These are phyloP conservation scores for Synchytrium microbalum DNA, from an alignment of 371 early-diverging fungal species.

Conservation along the genomic window DNA sequence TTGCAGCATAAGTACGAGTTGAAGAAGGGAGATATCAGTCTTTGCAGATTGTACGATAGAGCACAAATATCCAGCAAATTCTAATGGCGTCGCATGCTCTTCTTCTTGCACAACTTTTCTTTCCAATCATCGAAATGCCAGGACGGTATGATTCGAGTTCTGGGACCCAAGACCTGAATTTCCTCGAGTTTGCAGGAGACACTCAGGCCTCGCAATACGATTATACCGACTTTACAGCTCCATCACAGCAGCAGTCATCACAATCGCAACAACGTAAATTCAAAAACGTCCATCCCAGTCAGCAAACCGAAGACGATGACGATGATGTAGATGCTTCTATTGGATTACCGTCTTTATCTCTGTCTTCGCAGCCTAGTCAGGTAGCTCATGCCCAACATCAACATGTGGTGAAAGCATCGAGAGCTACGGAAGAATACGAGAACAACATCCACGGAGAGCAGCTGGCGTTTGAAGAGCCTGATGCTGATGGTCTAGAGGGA, in stretches of 20 bases:
- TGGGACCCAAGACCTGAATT: not conserved
- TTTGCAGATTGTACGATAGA: too few relatives aligned
- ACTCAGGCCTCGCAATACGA: conserved; percentile 53
- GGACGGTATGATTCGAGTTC: not conserved
- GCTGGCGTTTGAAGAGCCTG: not conserved
- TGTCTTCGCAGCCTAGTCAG: conserved; percentile 6
- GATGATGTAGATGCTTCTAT: conserved; percentile 20
- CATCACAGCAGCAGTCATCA: conserved; percentile 8
- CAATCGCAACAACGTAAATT: not conserved
- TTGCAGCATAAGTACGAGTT: too few relatives aligned
- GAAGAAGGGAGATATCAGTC: too few relatives aligned
- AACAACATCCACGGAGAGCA: conserved; percentile 13
- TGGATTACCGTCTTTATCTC: conserved; percentile 18
- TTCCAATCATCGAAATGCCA: too few relatives aligned
- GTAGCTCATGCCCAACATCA: not conserved
- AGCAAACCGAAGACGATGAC: conserved; percentile 15
- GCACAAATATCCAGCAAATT: too few relatives aligned
- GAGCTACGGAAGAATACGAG: conserved; percentile 6
- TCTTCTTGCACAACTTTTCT: too few relatives aligned
- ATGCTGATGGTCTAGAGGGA: conserved; percentile 13
- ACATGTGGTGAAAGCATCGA: conserved; percentile 4
- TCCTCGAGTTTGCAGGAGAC: conserved; percentile 13
- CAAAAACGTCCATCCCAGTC: conserved; percentile 17
- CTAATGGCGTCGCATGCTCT: too few relatives aligned
- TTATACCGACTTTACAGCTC: conserved; percentile 38